Evolutionary conservation across 805 yeast species (phyloP).

Genomic region (Blastobotrys robertii): DNA sequence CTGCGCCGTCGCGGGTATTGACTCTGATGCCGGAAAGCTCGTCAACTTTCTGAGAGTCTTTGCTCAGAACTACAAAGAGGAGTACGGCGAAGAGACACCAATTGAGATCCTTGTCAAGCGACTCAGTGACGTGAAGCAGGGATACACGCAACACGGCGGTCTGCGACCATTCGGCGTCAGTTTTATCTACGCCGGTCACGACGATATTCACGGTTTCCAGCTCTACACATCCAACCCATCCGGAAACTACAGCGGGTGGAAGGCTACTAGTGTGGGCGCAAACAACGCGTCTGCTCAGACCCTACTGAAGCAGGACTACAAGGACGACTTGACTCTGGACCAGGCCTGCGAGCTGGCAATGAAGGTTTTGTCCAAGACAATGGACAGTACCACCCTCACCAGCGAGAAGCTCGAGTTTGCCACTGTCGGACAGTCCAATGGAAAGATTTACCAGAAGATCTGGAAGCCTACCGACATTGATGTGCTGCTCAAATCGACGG

Average conservation of each 20-base stretch:
- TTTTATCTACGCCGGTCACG: slow-evolving; percentile 92
- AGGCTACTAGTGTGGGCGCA: slow-evolving; percentile 94
- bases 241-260: slow-evolving; percentile 98
- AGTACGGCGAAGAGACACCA: slow-evolving; percentile 90
- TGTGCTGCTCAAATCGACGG: slow-evolving; percentile 57
- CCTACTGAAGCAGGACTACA: slow-evolving; percentile 86
- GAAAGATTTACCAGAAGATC: slow-evolving; percentile 54
- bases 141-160: slow-evolving; percentile 98
- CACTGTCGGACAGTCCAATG: slow-evolving; percentile 49
- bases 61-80: slow-evolving; percentile 78
- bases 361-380: slow-evolving; percentile 86
- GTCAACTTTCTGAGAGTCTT: slow-evolving; percentile 76
- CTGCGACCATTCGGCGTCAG: slow-evolving; percentile 97
- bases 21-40: slow-evolving; percentile 89
- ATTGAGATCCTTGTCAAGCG: slow-evolving; percentile 81
- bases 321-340: slow-evolving; percentile 52
- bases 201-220: slow-evolving; percentile 82
- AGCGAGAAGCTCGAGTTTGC: slow-evolving; percentile 90
- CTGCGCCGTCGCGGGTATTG: slow-evolving; percentile 97
- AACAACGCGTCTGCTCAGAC: slow-evolving; percentile 96
- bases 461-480: slow-evolving; percentile 79
- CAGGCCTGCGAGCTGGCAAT: slow-evolving; percentile 84
- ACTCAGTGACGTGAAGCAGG: slow-evolving; percentile 90
- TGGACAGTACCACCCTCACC: slow-evolving; percentile 77
- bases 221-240: slow-evolving; percentile 93